Evolutionary conservation across 768 basidiomycete species (phyloP), one percentile per base, ranked within the genome.

Genomic region (Leucosporidium yakuticum): DNA sequence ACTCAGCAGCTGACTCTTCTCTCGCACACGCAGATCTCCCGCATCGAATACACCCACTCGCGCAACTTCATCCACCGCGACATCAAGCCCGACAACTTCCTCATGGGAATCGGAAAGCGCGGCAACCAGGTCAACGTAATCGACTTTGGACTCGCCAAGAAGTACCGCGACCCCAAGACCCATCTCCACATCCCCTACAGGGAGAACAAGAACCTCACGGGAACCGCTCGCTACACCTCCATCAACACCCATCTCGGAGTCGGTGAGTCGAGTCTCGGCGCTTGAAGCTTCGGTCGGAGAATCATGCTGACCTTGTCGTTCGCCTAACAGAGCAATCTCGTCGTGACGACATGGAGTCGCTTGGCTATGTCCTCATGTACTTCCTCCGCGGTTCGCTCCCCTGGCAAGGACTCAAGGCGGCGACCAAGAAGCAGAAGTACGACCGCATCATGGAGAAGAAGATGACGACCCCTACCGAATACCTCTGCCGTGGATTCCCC

Each of bases 401-500:
- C 39, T 99, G 95, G 95, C 96, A 99, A 80, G 96, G 96, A 68
- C 86, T 99, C 78, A 99, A 99, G 83, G 96, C 96, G 68, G 95
- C 95, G 50, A 99, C 96, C 68, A 99, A 99, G 91, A 99, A 99
- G 86, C 96, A 99, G 84, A 99, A 99, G 83, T 98, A 98, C 80
- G 96, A 98, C 81, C 88, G 96, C 69, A 99, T 99, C 83, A 99
- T 99, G 96, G 96, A 99, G 82, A 99, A 99, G 86, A 99, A 99
- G 86, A 98, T 99, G 93, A 97, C 96, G 48, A 96, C 93, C 0
- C 77, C 93, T 20, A 94, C 91, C 60, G 93, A 98, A 79, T 83
- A 95, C 67, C 86, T 99, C 34, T 98, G 95, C 83, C 93, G 95
- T 74, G 93, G 91, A n/a, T 98, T 96, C 85, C 95, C 96, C 69